These are phyloP conservation scores for Fusarium lyarnte DNA, from an alignment of 2,329 filamentous ascomycete genomes.

Conservation along the genomic window DNA sequence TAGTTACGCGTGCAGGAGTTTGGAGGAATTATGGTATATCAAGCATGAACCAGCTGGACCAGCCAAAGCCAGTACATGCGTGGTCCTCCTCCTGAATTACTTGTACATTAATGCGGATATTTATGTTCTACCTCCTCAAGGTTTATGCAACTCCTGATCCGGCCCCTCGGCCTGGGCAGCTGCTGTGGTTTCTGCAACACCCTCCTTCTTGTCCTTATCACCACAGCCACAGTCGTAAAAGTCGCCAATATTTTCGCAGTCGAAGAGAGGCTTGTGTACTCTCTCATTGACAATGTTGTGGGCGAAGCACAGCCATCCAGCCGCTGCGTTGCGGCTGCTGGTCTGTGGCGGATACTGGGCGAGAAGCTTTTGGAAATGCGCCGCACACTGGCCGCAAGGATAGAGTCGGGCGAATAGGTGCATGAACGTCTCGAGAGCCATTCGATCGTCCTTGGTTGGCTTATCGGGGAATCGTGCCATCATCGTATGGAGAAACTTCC, in stretches of 20 bases:
- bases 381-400: slow-evolving; percentile 75
- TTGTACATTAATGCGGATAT: slow-evolving; percentile 6
- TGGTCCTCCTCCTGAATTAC: slow-evolving; percentile 5
- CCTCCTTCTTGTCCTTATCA: slow-evolving; percentile 64
- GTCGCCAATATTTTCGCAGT: slow-evolving; percentile 74
- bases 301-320: slow-evolving; percentile 74
- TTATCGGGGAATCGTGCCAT: slow-evolving; percentile 75
- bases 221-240: slow-evolving; percentile 78
- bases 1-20: not conserved
- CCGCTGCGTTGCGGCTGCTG: slow-evolving; percentile 69
- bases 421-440: slow-evolving; percentile 71
- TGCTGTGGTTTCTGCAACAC: slow-evolving; percentile 24
- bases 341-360: slow-evolving; percentile 72
- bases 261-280: slow-evolving; percentile 69
- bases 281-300: slow-evolving; percentile 75
- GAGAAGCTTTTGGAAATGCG: slow-evolving; percentile 72
- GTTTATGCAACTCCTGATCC: slow-evolving; percentile 35
- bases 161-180: slow-evolving; percentile 25
- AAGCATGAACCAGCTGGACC: slow-evolving; percentile 31
- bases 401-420: slow-evolving; percentile 75
- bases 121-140: slow-evolving; percentile 2
- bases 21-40: not conserved
- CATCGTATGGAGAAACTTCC: slow-evolving; percentile 77
- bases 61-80: slow-evolving; percentile 31
- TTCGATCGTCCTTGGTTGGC: slow-evolving; percentile 69